Evolutionary conservation across 257 asterid species (phyloP).

Genomic region (Knoxia roxburghii): DNA sequence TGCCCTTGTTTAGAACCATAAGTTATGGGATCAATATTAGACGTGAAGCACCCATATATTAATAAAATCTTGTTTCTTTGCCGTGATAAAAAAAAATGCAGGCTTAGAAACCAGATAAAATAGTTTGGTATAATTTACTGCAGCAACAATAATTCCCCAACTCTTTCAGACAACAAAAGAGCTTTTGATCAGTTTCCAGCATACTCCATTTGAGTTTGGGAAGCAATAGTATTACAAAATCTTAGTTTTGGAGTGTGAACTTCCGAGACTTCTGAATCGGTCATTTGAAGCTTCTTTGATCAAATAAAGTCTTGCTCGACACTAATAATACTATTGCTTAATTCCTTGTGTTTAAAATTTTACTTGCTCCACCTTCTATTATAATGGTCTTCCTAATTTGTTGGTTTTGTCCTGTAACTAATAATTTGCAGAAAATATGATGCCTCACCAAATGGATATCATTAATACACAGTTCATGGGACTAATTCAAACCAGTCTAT

Average conservation of each 20-base stretch:
- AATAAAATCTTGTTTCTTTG: too few species aligned
- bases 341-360: neutral
- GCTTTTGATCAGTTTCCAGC: neutral
- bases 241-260: too few species aligned
- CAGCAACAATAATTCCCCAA: neutral
- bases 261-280: neutral
- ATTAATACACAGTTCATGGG: neutral
- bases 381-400: neutral
- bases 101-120: neutral
- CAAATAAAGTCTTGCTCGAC: too few species aligned
- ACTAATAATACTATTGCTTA: neutral
- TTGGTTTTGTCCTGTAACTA: neutral
- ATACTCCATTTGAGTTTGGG: neutral
- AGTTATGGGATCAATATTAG: neutral
- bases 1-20: neutral
- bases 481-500: neutral
- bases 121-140: neutral
- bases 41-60: neutral
- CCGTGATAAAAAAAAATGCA: neutral
- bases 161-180: neutral
- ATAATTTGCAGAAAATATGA: neutral
- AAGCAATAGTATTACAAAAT: neutral
- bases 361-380: neutral
- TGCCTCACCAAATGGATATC: neutral
- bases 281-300: neutral